Evolutionary conservation across 352 stramenopile species (phyloP), one percentile per base, ranked within the genome.

Genomic region (Phytophthora pisi): DNA sequence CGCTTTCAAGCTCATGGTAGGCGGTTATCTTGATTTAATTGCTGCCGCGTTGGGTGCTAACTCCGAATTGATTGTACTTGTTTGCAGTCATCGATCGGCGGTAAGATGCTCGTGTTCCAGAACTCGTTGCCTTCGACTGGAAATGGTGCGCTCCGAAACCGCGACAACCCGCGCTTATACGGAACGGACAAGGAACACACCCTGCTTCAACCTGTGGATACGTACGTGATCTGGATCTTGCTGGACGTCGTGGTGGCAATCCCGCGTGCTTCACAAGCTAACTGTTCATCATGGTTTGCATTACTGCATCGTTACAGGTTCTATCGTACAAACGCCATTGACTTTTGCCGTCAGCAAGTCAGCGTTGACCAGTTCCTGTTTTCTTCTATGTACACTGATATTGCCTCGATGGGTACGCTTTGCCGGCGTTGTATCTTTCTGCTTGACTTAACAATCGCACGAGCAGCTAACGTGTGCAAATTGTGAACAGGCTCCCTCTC

Each of bases 291-390:
- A 24, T 42, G 13, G 28, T 51, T n/a, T 26, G 23, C 57, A 15
- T 49, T 45, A 49, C 16, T 51, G 11, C 20, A 42, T 36, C 43
- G n/a, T 45, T 68, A 10, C 50, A 98, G 74, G 31, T 97, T 97
- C 62, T 98, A 97, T 71, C 80, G 84, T 11, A 92, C 93, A 38
- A 95, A 95, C 46, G 92, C 97, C 5, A 93, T 99, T 71, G 97
- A 99, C 77, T 99, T 99, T 64, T 98, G 88, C 73, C 86, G 97
- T 43, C 89, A 99, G 65, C 98, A 99, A 91, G 98, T 99, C 64
- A 98, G 91, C 64, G 97, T 99, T n/a, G 98, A 99, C 69, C 96
- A 98, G 66, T 99, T 99, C 79, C 72, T 99, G 2, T 98, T 99
- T 76, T 92, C 96, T 16, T 83, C 81, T 1, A 86, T 93, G 75